Base-by-base conservation (phyloP, 768 basidiomycete genomes). In the Lentinula detonsa region DNA sequence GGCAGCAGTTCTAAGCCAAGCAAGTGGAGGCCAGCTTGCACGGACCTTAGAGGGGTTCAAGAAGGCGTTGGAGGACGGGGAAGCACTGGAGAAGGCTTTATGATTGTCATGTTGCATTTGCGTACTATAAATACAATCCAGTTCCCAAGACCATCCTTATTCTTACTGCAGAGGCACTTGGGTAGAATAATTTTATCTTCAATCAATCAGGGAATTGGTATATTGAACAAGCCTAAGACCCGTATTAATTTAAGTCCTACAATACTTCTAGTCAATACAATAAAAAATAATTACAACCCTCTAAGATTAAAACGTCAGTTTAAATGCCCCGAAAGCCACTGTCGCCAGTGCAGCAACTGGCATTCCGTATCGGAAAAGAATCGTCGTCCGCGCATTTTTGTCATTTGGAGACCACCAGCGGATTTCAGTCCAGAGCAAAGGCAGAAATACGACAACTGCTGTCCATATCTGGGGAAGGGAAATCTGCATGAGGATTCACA, bases 351-450 rank as follows among this genome's bases (percentile, higher is more conserved):
- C 55, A 43, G 39, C 55, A 16, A 56, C 55, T 42, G 55, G 55
- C 55, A 56, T 43, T 56, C 55, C 55, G 15, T 56, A 56, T 6
- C 55, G 37, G 5, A 56, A 43, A n/a, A 56, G 23, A 1, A 56
- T 9, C 13, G 33, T 60, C 31, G 35, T 21, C 13, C 31, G 37
- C 7, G 50, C 59, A 50, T 42, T 52, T 39, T 50, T 51, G 21
- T 60, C 59, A n/a, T 60, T 34, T 3, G 59, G 59, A 31, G 59
- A 60, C 59, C 59, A 90, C 87, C 87, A 90, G 33, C 86, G 76
- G 34, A 95, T 78, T 73, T 98, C 95, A 9, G 86, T 82, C 92
- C 92, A 96, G 9, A 98, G 72, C 33, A 96, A 77, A 0, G 95
- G 95, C 8, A 90, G 76, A 65, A 98, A 87, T 1, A 98, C 93